phyloP scores from a whole-genome alignment of 345 rosid genomes.

The Linum usitatissimum region DNA sequence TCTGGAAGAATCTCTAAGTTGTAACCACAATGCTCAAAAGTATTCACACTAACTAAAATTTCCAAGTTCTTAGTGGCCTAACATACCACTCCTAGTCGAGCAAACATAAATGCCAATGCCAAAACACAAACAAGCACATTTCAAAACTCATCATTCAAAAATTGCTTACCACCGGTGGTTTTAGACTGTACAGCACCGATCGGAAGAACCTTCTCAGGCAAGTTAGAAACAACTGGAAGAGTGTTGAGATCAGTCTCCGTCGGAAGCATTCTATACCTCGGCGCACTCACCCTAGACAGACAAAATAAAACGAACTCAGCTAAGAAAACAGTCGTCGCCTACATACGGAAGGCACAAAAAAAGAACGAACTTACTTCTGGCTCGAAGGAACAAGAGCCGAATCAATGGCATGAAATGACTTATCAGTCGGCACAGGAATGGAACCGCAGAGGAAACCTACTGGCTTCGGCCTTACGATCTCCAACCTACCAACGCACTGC shows the following conservation, averaged over 20 bases:
- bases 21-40: too few relatives aligned
- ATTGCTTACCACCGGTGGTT: conserved; percentile 44
- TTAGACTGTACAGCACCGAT: conserved; percentile 47
- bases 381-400: conserved; percentile 64
- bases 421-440: conserved; percentile 77
- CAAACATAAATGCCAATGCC: neutral
- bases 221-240: conserved; percentile 54
- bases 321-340: neutral
- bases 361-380: conserved; percentile 31
- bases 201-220: conserved; percentile 60
- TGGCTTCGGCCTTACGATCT: conserved; percentile 56
- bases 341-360: neutral
- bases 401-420: conserved; percentile 50
- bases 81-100: neutral
- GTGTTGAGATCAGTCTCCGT: conserved; percentile 76
- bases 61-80: neutral
- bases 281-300: conserved; percentile 51
- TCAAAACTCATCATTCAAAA: neutral
- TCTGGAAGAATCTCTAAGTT: too few relatives aligned
- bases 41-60: neutral
- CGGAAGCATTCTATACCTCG: conserved; percentile 71
- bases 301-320: conserved; percentile 8
- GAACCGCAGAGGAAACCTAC: conserved; percentile 88
- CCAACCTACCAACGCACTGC: conserved; percentile 70
- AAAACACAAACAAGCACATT: neutral